Percentiles rank a stretch among this genome's conserved stretches.
Conservation (phyloP, 352 stramenopile genomes). For the Phytophthora foliorum region DNA sequence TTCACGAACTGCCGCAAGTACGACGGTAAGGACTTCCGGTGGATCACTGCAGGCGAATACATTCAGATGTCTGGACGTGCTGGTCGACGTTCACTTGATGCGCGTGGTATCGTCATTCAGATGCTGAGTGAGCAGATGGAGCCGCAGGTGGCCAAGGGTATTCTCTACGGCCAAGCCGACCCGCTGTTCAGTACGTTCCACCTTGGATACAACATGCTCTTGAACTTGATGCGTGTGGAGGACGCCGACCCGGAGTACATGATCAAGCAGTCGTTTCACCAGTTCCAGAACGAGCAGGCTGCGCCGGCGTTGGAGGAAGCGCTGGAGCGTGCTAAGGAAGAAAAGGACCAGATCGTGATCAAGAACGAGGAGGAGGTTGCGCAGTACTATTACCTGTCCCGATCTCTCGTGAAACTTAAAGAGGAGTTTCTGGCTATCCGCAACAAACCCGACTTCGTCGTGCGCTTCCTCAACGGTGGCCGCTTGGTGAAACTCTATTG, state of each 20-base stretch:
- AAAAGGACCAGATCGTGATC: conserved; percentile 91
- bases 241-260: conserved; percentile 97
- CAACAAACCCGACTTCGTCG: conserved; percentile 92
- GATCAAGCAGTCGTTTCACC: conserved; percentile 98
- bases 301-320: conserved; percentile 82
- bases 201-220: conserved; percentile 99
- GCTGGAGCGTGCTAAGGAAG: conserved; percentile 79
- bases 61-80: conserved; percentile 97
- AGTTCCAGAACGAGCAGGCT: conserved; percentile 92
- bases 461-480: conserved; percentile 96
- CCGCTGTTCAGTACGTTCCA: conserved; percentile 93
- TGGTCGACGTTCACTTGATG: conserved; percentile 98
- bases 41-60: conserved; percentile 97
- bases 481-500: conserved; percentile 91
- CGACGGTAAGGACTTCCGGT: conserved; percentile 96
- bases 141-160: conserved; percentile 95
- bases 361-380: conserved; percentile 92
- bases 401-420: conserved; percentile 93
- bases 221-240: conserved; percentile 99
- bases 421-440: conserved; percentile 94
- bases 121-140: conserved; percentile 99
- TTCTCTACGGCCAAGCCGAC: conserved; percentile 88
- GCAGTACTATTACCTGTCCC: conserved; percentile 92
- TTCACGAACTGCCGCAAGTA: conserved; percentile 98
- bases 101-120: conserved; percentile 98